These are phyloP conservation scores for Pisolithus thermaeus DNA, from an alignment of 1,284 basidiomycete genomes.

Conservation along the genomic window DNA sequence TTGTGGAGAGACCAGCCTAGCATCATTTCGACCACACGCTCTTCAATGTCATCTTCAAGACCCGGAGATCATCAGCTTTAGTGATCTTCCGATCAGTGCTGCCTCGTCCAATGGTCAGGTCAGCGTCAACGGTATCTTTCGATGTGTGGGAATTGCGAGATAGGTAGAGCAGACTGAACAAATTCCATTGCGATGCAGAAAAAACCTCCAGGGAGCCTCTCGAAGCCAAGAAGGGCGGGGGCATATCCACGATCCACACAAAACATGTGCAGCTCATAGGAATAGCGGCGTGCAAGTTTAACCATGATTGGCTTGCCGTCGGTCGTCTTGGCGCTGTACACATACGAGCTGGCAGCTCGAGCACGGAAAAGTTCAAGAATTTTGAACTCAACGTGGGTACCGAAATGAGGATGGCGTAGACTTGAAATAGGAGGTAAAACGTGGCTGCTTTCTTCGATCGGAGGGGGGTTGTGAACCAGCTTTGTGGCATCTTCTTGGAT, in stretches of 20 bases:
- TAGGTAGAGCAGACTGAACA: background rate
- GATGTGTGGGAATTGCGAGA: background rate
- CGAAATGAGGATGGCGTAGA: too few relatives aligned
- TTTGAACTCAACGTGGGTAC: too few relatives aligned
- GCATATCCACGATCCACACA: background rate
- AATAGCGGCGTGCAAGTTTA: background rate
- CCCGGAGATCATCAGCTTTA: background rate
- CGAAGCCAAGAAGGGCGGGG: background rate
- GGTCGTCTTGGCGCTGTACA: background rate
- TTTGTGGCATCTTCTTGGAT: background rate
- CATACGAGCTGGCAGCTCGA: background rate
- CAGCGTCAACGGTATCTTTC: background rate
- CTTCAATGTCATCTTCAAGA: conserved; percentile 4
- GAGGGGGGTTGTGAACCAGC: too few relatives aligned
- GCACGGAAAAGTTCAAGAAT: too few relatives aligned
- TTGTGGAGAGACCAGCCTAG: too few relatives aligned
- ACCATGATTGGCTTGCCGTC: background rate
- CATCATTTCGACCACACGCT: too few relatives aligned
- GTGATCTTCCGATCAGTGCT: background rate
- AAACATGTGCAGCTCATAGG: background rate
- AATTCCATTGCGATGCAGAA: conserved; percentile 1
- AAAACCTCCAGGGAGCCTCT: background rate
- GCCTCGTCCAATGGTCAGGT: background rate
- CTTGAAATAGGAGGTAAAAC: too few relatives aligned
- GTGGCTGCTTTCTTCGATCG: too few relatives aligned